Evolutionary conservation across 371 early-diverging fungal genomes (phyloP).

Genomic region (Smittium mucronatum): DNA sequence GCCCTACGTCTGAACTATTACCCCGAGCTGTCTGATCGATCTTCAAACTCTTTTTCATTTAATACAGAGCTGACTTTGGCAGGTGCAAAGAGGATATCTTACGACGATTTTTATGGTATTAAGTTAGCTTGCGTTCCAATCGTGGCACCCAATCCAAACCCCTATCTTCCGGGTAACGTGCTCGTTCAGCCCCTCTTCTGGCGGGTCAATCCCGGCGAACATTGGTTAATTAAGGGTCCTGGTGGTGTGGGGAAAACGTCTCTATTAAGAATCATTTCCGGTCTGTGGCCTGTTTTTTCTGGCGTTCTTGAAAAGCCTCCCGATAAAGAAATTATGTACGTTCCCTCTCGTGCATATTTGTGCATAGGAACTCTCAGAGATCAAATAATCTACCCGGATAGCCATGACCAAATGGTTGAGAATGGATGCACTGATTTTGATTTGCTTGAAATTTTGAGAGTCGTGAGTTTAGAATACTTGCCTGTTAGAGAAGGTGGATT

Average conservation of each 20-base stretch:
- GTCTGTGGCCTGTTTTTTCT: conserved; percentile 70
- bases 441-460: conserved; percentile 48
- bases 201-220: conserved; percentile 68
- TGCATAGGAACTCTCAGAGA: conserved; percentile 83
- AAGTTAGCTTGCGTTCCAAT: conserved; percentile 78
- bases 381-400: conserved; percentile 84
- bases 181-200: conserved; percentile 72
- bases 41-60: conserved; percentile 20
- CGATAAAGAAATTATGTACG: conserved; percentile 67
- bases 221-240: conserved; percentile 86
- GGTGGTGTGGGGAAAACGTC: conserved; percentile 88
- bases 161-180: conserved; percentile 59
- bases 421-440: conserved; percentile 45
- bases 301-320: conserved; percentile 72
- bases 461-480: conserved; percentile 59
- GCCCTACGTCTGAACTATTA: conserved; percentile 61
- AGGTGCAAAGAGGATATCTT: conserved; percentile 24
- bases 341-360: conserved; percentile 88
- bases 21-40: conserved; percentile 19
- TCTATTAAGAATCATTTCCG: conserved; percentile 82
- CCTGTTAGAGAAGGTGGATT: conserved; percentile 73
- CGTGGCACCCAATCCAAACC: conserved; percentile 71
- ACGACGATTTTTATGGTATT: conserved; percentile 51
- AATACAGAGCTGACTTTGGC: conserved; percentile 30
- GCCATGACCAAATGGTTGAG: conserved; percentile 41